phyloP scores from a whole-genome alignment of 495 filamentous ascomycete species.

The Amniculicola lignicola region DNA sequence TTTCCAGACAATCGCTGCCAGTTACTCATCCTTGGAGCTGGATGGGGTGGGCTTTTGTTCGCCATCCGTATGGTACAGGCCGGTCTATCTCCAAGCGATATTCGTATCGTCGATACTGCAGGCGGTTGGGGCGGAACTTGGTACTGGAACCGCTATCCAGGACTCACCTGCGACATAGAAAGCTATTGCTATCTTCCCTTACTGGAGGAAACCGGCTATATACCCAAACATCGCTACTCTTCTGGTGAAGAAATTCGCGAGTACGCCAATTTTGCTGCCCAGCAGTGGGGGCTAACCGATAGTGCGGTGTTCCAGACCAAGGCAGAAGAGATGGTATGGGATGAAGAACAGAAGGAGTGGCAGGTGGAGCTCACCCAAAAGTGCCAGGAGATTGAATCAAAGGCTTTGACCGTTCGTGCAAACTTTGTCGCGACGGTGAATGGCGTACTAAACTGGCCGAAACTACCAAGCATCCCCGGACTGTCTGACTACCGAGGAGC shows the following conservation, averaged over 20 bases:
- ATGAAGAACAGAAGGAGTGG: conserved; percentile 47
- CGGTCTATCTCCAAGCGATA: conserved; percentile 46
- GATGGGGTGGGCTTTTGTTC: conserved; percentile 49
- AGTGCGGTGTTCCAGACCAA: conserved; percentile 50
- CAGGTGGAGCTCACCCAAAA: conserved; percentile 38
- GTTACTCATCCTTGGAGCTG: conserved; percentile 46
- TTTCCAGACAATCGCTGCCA: conserved; percentile 35
- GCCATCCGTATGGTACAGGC: conserved; percentile 52
- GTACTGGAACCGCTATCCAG: conserved; percentile 58
- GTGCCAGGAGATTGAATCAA: conserved; percentile 28
- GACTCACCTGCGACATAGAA: conserved; percentile 52
- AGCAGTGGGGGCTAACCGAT: conserved; percentile 47
- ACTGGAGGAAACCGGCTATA: conserved; percentile 59
- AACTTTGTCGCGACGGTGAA: conserved; percentile 43
- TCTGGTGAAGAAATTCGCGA: conserved; percentile 48
- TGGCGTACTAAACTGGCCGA: conserved; percentile 47
- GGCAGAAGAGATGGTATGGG: conserved; percentile 43
- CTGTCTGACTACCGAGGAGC: conserved; percentile 48
- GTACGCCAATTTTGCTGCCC: conserved; percentile 44
- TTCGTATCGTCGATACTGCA: conserved; percentile 50
- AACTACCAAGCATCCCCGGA: conserved; percentile 46
- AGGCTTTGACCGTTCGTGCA: conserved; percentile 36
- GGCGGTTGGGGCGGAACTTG: conserved; percentile 55
- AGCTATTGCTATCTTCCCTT: conserved; percentile 54
- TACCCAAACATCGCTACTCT: conserved; percentile 50